A percentile compares a stretch with the other conserved stretches of the same genome.
phyloP scores from a whole-genome alignment of 805 yeast genomes.

The Ogataea neopini region DNA sequence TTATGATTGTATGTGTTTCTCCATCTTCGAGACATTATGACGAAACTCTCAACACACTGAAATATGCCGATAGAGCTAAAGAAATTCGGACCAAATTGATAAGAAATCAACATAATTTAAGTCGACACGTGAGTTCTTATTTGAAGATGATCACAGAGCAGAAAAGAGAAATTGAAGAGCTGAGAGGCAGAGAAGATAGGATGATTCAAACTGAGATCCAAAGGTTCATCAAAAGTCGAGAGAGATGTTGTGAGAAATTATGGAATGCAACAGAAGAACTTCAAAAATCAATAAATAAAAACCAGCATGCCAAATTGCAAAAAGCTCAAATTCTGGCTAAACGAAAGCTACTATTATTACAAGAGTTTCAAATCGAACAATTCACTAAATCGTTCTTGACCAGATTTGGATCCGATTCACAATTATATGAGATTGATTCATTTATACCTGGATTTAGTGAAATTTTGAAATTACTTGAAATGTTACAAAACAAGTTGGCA shows the following conservation, averaged over 20 bases:
- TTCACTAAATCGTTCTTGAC: constrained; percentile 37
- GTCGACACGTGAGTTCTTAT: constrained; percentile 83
- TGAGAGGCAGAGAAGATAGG: constrained; percentile 53
- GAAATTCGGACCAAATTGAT: constrained; percentile 80
- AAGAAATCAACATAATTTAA: constrained; percentile 72
- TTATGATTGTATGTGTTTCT: constrained; percentile 92
- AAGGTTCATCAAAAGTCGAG: constrained; percentile 37
- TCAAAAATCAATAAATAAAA: constrained; percentile 41
- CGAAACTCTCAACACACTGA: constrained; percentile 87
- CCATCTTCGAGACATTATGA: constrained; percentile 89
- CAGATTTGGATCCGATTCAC: constrained; percentile 25
- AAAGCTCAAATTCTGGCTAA: constrained; percentile 47
- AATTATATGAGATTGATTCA: constrained; percentile 18
- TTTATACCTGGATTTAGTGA: constrained; percentile 23
- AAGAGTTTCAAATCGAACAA: constrained; percentile 31
- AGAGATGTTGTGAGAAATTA: constrained; percentile 41
- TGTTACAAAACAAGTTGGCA: constrained; percentile 37
- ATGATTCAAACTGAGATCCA: constrained; percentile 41
- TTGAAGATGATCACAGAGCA: constrained; percentile 83
- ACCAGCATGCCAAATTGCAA: constrained; percentile 45
- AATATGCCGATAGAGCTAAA: constrained; percentile 90
- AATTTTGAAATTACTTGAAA: constrained; percentile 12
- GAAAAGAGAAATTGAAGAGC: constrained; percentile 67
- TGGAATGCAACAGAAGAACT: constrained; percentile 45
- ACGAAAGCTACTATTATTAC: constrained; percentile 36